A percentile compares a stretch with the other conserved stretches of the same genome.
phyloP scores from a whole-genome alignment of 805 yeast genomes.

The Suhomyces pyralidae region DNA sequence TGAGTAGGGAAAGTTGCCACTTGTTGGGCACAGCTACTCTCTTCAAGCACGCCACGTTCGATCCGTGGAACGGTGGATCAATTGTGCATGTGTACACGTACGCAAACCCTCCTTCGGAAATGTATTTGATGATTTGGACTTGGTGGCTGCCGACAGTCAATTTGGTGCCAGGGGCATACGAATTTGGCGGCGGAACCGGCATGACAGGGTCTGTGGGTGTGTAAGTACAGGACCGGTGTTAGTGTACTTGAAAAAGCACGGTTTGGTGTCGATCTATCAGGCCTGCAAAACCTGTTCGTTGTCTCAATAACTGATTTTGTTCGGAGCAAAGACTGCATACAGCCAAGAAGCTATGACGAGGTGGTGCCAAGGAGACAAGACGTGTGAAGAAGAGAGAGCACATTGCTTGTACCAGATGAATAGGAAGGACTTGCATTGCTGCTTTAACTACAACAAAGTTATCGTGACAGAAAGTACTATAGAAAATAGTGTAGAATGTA shows the following conservation, averaged over 20 bases:
- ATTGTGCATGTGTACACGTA: constrained; percentile 83
- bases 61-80: constrained; percentile 55
- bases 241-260: background rate
- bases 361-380: background rate
- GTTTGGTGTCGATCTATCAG: background rate
- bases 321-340: constrained; percentile 1
- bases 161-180: constrained; percentile 72
- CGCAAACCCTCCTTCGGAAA: constrained; percentile 93
- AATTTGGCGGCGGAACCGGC: constrained; percentile 52
- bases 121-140: constrained; percentile 63
- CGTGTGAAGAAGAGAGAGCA: background rate
- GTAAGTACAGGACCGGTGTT: background rate
- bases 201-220: constrained; percentile 5
- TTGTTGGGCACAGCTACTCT: constrained; percentile 95
- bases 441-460: no score
- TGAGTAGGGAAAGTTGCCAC: constrained; percentile 68
- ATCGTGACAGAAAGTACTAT: no score
- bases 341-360: background rate
- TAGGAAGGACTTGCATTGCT: no score
- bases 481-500: background rate
- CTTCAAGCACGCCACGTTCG: constrained; percentile 73
- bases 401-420: background rate
- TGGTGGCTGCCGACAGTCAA: constrained; percentile 82
- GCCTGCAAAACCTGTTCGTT: background rate
- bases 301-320: background rate